phyloP scores from a whole-genome alignment of 164 flowering plant genomes.

The Sextonia rubra region DNA sequence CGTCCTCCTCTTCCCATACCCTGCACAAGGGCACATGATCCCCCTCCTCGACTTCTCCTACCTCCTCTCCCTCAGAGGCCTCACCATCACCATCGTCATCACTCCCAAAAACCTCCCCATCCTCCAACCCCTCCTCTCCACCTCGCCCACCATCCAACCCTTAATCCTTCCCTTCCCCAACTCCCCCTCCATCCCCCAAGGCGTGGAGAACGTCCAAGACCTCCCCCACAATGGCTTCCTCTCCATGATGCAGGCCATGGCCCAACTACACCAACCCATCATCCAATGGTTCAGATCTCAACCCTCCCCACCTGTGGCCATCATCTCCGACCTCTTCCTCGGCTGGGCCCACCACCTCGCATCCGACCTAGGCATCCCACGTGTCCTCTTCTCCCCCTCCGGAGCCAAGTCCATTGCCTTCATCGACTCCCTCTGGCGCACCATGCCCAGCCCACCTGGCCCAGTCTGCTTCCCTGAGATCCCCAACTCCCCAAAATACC shows the following conservation, averaged over 20 bases:
- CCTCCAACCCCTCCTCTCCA: slow-evolving; percentile 36
- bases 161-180: slow-evolving; percentile 57
- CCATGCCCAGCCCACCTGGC: neutral
- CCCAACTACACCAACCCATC: slow-evolving; percentile 30
- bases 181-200: slow-evolving; percentile 43
- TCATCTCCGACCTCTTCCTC: slow-evolving; percentile 48
- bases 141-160: slow-evolving; percentile 31
- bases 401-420: slow-evolving; percentile 16
- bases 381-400: slow-evolving; percentile 24
- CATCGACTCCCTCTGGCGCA: slow-evolving; percentile 10
- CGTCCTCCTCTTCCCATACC: slow-evolving; percentile 23
- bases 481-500: slow-evolving; percentile 24
- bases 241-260: slow-evolving; percentile 26
- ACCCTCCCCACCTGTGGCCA: slow-evolving; percentile 42
- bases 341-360: slow-evolving; percentile 36
- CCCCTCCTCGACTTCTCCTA: slow-evolving; percentile 26
- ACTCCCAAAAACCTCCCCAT: slow-evolving; percentile 32
- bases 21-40: slow-evolving; percentile 25
- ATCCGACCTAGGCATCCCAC: slow-evolving; percentile 15
- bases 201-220: slow-evolving; percentile 45
- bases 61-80: slow-evolving; percentile 19
- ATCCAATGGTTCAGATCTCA: slow-evolving; percentile 44
- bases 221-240: slow-evolving; percentile 28
- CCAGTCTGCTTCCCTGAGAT: slow-evolving; percentile 8
- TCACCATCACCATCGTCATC: slow-evolving; percentile 25